Evolutionary conservation across 2,329 filamentous ascomycete genomes (phyloP).

Genomic region (Sarocladiaceae sp.): DNA sequence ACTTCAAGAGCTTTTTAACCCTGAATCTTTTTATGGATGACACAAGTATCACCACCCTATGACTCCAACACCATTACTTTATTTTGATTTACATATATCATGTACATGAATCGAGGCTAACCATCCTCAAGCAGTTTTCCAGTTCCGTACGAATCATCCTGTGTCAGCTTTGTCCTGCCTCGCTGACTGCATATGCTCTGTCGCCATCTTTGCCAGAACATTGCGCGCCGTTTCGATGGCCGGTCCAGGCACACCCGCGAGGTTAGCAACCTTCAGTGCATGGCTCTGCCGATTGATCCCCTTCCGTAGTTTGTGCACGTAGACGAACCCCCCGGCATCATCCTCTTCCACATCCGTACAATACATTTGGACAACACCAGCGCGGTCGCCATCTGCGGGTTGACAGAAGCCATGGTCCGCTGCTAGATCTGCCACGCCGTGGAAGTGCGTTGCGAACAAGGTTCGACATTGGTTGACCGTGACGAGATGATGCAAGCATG

Average conservation of each 20-base stretch:
- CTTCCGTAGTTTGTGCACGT: slow-evolving; percentile 72
- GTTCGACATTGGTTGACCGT: slow-evolving; percentile 70
- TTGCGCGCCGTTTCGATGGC: slow-evolving; percentile 62
- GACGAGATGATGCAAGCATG: slow-evolving; percentile 78
- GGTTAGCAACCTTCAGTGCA: slow-evolving; percentile 84
- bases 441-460: slow-evolving; percentile 94
- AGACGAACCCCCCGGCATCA: slow-evolving; percentile 65
- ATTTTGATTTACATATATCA: slow-evolving; percentile 6
- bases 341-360: slow-evolving; percentile 87
- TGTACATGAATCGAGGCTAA: slow-evolving; percentile 2
- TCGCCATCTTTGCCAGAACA: slow-evolving; percentile 35
- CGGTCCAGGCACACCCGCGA: slow-evolving; percentile 73
- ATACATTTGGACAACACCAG: slow-evolving; percentile 57
- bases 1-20: slow-evolving; percentile 63
- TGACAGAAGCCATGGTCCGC: slow-evolving; percentile 38
- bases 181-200: neutral
- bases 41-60: slow-evolving; percentile 51
- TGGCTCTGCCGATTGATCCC: slow-evolving; percentile 86
- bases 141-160: slow-evolving; percentile 10
- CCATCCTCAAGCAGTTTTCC: slow-evolving; percentile 3
- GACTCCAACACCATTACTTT: slow-evolving; percentile 35
- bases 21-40: slow-evolving; percentile 53
- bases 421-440: slow-evolving; percentile 74
- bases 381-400: slow-evolving; percentile 18
- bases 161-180: neutral